A percentile compares a stretch with the other conserved stretches of the same genome.
Conservation (phyloP, 2,329 filamentous ascomycete species). For the Sclerotinia minor region DNA sequence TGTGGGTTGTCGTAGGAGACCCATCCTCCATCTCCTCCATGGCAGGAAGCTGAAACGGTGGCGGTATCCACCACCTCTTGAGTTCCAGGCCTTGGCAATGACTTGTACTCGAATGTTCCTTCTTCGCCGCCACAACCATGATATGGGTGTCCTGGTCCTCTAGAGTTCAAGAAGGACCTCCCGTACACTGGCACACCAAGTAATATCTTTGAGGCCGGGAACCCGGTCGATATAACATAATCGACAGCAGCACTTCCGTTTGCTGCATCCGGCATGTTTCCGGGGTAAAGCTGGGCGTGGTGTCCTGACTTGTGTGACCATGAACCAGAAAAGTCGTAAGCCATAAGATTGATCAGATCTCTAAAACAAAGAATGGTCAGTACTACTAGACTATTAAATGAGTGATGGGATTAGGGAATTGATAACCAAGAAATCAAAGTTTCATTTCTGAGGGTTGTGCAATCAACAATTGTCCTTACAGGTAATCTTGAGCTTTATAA, state of each 20-base stretch:
- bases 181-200: conserved; percentile 76
- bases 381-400: neutral
- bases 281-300: conserved; percentile 71
- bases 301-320: conserved; percentile 70
- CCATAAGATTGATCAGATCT: conserved; percentile 76
- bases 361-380: conserved; percentile 13
- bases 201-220: conserved; percentile 70
- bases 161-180: conserved; percentile 68
- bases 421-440: neutral
- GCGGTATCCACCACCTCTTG: conserved; percentile 68
- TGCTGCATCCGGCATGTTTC: conserved; percentile 52
- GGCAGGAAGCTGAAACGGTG: conserved; percentile 68
- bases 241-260: conserved; percentile 67
- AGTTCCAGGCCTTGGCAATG: conserved; percentile 62
- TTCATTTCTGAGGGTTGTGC: neutral
- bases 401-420: neutral
- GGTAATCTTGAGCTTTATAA: conserved; percentile 58
- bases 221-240: conserved; percentile 64
- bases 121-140: conserved; percentile 59
- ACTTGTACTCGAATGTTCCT: conserved; percentile 71
- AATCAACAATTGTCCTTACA: conserved; percentile 43
- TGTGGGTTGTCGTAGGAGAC: conserved; percentile 78
- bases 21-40: conserved; percentile 73
- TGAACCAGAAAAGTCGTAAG: conserved; percentile 75
- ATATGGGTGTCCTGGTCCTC: conserved; percentile 63